Evolutionary conservation across 2,329 filamentous ascomycete species (phyloP).

Genomic region (Epichloe gansuensis): DNA sequence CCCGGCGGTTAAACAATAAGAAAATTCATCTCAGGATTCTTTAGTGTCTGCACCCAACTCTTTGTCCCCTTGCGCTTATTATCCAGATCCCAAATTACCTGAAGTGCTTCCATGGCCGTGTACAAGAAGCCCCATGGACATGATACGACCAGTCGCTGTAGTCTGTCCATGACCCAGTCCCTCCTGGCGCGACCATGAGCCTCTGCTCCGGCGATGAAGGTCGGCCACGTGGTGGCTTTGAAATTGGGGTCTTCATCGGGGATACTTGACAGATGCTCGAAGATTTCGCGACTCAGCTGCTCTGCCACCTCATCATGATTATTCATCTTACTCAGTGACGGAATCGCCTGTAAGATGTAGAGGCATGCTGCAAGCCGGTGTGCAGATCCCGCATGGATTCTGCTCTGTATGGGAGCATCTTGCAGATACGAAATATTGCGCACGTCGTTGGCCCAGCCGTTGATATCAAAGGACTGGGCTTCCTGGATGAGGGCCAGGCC

Average conservation of each 20-base stretch:
- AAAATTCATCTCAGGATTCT: constrained; percentile 28
- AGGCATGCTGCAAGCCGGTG: constrained; percentile 33
- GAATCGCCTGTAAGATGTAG: constrained; percentile 32
- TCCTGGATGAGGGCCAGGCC: constrained; percentile 24
- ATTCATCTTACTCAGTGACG: constrained; percentile 14
- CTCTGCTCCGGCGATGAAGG: constrained; percentile 44
- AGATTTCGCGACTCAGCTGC: constrained; percentile 31
- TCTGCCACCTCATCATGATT: constrained; percentile 18
- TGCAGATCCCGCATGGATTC: constrained; percentile 29
- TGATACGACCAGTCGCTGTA: constrained; percentile 26
- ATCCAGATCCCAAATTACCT: constrained; percentile 30
- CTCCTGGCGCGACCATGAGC: constrained; percentile 29
- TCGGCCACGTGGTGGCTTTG: constrained; percentile 45
- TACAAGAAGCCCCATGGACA: constrained; percentile 38
- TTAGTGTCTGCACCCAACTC: constrained; percentile 34
- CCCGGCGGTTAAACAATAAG: constrained; percentile 25
- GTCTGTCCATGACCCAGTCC: constrained; percentile 35
- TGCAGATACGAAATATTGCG: constrained; percentile 22
- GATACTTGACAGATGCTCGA: constrained; percentile 34
- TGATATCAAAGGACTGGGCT: constrained; percentile 28
- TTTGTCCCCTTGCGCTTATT: constrained; percentile 15
- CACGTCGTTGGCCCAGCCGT: constrained; percentile 27
- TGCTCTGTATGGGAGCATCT: constrained; percentile 21
- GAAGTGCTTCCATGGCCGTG: constrained; percentile 33
- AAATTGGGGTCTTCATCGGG: constrained; percentile 37